phyloP scores from a whole-genome alignment of 805 yeast genomes.

The Allodekkera sacchari region DNA sequence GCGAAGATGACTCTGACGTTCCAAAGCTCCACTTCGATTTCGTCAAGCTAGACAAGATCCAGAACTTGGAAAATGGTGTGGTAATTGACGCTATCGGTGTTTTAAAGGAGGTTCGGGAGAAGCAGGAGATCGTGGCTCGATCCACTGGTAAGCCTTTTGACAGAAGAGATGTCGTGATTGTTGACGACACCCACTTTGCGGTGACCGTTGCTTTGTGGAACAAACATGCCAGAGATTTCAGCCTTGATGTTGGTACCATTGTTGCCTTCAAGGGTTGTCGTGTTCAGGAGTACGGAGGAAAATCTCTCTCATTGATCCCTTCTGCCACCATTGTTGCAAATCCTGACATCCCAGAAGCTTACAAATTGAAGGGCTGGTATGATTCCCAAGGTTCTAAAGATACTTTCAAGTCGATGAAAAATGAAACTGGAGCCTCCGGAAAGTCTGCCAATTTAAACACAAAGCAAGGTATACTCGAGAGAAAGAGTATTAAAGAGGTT shows the following conservation, averaged over 20 bases:
- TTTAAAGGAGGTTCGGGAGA: conserved; percentile 66
- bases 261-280: conserved; percentile 87
- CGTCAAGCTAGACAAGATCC: conserved; percentile 57
- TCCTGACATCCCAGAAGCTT: conserved; percentile 88
- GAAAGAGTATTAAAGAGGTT: conserved; percentile 61
- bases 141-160: conserved; percentile 86
- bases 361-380: conserved; percentile 88
- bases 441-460: conserved; percentile 24
- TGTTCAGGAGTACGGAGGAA: conserved; percentile 82
- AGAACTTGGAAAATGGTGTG: conserved; percentile 59
- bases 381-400: conserved; percentile 67
- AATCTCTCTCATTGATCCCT: conserved; percentile 71
- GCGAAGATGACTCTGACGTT: conserved; percentile 48
- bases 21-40: conserved; percentile 78
- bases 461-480: conserved; percentile 37
- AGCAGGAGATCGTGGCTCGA: conserved; percentile 73
- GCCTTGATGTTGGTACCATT: conserved; percentile 68
- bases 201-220: conserved; percentile 88
- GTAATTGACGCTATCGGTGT: conserved; percentile 85
- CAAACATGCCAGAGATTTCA: conserved; percentile 72
- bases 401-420: conserved; percentile 52
- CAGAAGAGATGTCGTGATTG: conserved; percentile 81
- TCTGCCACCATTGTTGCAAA: conserved; percentile 68
- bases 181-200: conserved; percentile 74
- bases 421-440: conserved; percentile 27